Base-by-base conservation (phyloP, 2,329 filamentous ascomycete species). In the Trichoderma cornu-damae region DNA sequence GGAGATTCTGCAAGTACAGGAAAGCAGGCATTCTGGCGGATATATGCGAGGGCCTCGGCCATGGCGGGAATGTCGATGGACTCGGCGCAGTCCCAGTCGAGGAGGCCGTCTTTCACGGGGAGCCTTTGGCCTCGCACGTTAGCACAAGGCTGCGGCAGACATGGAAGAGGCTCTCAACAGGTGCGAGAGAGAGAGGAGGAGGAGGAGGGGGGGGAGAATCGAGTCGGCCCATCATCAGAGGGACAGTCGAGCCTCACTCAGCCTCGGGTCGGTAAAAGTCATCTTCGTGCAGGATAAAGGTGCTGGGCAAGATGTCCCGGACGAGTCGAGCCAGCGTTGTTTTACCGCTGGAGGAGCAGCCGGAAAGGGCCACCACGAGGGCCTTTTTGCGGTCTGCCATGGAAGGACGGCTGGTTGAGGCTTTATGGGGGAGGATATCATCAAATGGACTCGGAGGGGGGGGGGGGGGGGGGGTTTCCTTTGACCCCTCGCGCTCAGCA, bases 21-120 rank as follows among this genome's bases (percentile, higher is more conserved):
- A 67, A 85, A 82, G 12, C 75, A 76, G 56, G 90, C 92, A 40
- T 88, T 77, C 34, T 78, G 63, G 46, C 83, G 85, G 64, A 96
- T 88, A 67, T 94, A 82, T 40, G 75, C 67, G 6, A 99, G 79
- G 0, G 89, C 82, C 4, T 78, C 73, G 14, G 81, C 76, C 69
- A 97, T 85, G 51, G 80, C 80, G 0, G 81, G 76, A 26, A 96
- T 79, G 63, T 92, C 82, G 56, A 99, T 76, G 7, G 92, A 81
- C 62, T 86, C 88, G 14, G 89, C 77, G 65, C 92, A 96, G 72
- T 99, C 94, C 93, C 94, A 97, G 74, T 99, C 92, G 62, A 88
- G 77, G 11, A 96, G 75, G 12, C 80, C 83, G 59, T 85, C 66
- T 62, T 75, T 82, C 16, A 69, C 72, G 4, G 83, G 83, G 2